Evolutionary conservation across 2,329 filamentous ascomycete species (phyloP), one percentile per base, ranked within the genome.

Genomic region (Madurella mycetomatis): DNA sequence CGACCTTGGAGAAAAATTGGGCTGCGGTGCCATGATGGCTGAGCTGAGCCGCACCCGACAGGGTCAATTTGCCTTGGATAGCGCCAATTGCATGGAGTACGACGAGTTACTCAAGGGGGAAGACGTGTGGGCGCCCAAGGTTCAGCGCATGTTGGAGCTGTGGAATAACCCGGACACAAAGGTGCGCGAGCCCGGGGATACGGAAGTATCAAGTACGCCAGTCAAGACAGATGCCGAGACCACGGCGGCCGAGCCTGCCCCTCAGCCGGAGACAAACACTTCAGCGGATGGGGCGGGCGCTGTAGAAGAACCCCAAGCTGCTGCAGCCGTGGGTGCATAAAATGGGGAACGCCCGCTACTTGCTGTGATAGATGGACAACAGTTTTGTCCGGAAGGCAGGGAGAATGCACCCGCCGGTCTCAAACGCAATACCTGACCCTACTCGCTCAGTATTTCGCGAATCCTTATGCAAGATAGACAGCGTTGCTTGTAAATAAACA

Each of bases 21-120:
- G 82, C 49, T 95, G 90, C 12, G 84, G 89, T 19, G 94, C 82
- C 34, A 78, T 94, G 61, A 97, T 99, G 92, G 84, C 88, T 18
- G 85, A 88, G 63, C 81, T 99, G 17, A 81, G 87, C 53, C 86
- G 94, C 51, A 87, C 84, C 3, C 83, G 88, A 49, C 94, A 99
- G 72, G 88, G 84, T 16, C 83, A 90, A 57, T 97, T 95, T 65
- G 79, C 81, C 53, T 74, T 96, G 0, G 84, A 82, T 1, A 77
- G 81, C 34, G 72, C 75, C 4, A 92, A 89, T 66, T 87, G 90
- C 50, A 70, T 96, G 17, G 87, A 94, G 62, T 95, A 88, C 67
- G 76, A 82, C 11, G 90, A 95, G 59, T 72, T 96, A 4, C 78
- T 78, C 53, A 81, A 85, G 60, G 90, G 88, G 1, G 90, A 95